Base-by-base conservation (phyloP, 495 filamentous ascomycete species). In the Astrothelium subdiscretum region DNA sequence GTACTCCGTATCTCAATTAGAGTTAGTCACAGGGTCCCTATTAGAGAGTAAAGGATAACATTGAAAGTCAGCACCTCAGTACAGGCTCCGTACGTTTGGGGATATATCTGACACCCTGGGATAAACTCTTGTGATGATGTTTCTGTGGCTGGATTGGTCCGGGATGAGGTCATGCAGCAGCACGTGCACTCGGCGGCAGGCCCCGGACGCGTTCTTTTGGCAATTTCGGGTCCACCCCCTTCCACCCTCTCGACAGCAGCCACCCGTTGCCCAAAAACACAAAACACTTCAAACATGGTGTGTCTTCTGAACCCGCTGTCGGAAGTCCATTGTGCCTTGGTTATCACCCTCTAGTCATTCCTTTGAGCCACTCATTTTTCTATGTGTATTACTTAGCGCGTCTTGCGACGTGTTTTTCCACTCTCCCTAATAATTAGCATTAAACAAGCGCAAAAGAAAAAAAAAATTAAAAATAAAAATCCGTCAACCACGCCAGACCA, bases 181-280 rank as follows among this genome's bases (percentile, higher is more conserved):
- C 48, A 54, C 48, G 48, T 54, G 48, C 48, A 26, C 48, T 54
- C 48, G 48, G n/a, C n/a, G n/a, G 48, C 48, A 54, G n/a, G 43
- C 10, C 5, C 13, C 5, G 43, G 48, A 54, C 48, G 48, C 48
- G 48, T 54, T 26, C 48, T 54, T 26, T 5, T 22, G 43, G 43
- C 5, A 5, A 54, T 27, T n/a, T 54, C 20, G 12, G 48, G 5
- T 29, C 12, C 48, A 8, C 24, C 48, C 29, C 11, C 48, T 54
- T 54, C 24, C 29, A 3, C 24, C 22, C 12, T 24, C 8, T 12
- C 48, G 48, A 54, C 24, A 54, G 48, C 48, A 26, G 29, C 22
- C 48, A 18, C 48, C 20, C 24, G 48, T 29, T 29, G 48, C 48
- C 48, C 48, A 54, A 27, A 12, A 4, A 27, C 48, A 27, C 48